Evolutionary conservation across 805 yeast genomes (phyloP), one percentile per base, ranked within the genome.

Genomic region (Metschnikowia aberdeeniae): DNA sequence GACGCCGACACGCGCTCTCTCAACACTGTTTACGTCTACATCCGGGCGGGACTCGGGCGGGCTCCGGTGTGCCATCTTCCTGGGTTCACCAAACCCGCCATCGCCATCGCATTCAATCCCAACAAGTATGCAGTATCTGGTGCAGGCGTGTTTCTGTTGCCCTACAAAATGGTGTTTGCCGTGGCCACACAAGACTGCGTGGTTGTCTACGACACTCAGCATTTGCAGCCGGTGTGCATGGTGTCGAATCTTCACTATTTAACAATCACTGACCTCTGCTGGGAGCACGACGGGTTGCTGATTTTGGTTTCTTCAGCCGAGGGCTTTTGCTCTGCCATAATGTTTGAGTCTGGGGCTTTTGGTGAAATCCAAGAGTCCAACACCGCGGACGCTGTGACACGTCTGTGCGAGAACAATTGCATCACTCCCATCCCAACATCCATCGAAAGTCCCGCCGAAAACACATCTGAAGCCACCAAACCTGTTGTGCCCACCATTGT

Each of bases 121-220:
- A 64, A 76, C 2, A 59, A 75, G 30, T 90, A 82, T 60, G 36
- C 26, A 17, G 26, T 37, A 12, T 37, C 49, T 7, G 10, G 6
- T 11, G n/a, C 6, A 12, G 63, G 70, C 1, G 75, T 74, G 11
- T 75, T 88, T 49, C 64, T 70, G 4, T 63, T 90, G 36, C 85
- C 88, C 1, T 89, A 93, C 58, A 78, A 89, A 50, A 77, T 93
- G 80, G 67, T 92, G 0, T 90, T 86, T 67, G 98, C 97, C 0
- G 85, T 93, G 14, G 98, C 97, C 0, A 90, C 97, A 0, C 89
- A 87, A 46, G 96, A 88, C 60, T 77, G 90, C 11, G 84, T 93
- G 10, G 58, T 84, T 7, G 67, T 93, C 1, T 93, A 87, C 64
- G 95, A 89, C 53, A 92, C 98, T 0, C 86, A 82, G 50, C 72